Percentiles rank a stretch among this genome's conserved stretches.
Conservation (phyloP, 352 stramenopile genomes). For the Phytopythium vexans region DNA sequence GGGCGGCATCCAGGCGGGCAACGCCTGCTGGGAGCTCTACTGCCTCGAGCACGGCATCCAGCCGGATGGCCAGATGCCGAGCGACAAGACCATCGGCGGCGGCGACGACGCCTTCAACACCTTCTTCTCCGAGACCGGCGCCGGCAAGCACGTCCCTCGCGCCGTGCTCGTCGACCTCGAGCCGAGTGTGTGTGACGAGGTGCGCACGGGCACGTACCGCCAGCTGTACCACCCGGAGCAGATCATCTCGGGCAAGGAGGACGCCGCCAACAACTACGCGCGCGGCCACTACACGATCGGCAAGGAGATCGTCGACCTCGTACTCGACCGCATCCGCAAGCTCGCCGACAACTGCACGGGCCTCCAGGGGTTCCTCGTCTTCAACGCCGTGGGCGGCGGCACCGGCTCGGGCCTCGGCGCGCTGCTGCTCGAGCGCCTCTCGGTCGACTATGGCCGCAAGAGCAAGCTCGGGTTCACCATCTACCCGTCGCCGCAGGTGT, state of each 20-base stretch:
- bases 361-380: conserved; percentile 98
- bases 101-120: conserved; percentile 98
- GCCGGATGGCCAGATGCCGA: conserved; percentile 86
- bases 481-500: conserved; percentile 96
- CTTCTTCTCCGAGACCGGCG: conserved; percentile 92
- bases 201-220: conserved; percentile 94
- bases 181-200: conserved; percentile 97
- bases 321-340: conserved; percentile 97
- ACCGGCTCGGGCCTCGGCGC: conserved; percentile 97
- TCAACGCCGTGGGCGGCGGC: conserved; percentile 97
- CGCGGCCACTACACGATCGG: conserved; percentile 93
- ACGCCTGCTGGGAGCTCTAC: conserved; percentile 94
- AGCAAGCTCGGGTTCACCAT: conserved; percentile 98
- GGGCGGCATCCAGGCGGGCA: conserved; percentile 83
- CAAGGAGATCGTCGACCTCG: conserved; percentile 97
- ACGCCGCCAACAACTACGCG: conserved; percentile 91
- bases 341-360: conserved; percentile 96
- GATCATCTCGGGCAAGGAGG: conserved; percentile 98
- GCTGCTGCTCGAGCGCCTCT: conserved; percentile 95
- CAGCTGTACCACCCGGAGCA: conserved; percentile 98
- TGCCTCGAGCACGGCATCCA: conserved; percentile 93
- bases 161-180: conserved; percentile 98
- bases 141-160: conserved; percentile 97
- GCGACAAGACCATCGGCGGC: conserved; percentile 87
- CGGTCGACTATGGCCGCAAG: conserved; percentile 98